A percentile compares a stretch with the other conserved stretches of the same genome.
Conservation (phyloP, 2,329 filamentous ascomycete genomes). For the Plenodomus tracheiphilus region DNA sequence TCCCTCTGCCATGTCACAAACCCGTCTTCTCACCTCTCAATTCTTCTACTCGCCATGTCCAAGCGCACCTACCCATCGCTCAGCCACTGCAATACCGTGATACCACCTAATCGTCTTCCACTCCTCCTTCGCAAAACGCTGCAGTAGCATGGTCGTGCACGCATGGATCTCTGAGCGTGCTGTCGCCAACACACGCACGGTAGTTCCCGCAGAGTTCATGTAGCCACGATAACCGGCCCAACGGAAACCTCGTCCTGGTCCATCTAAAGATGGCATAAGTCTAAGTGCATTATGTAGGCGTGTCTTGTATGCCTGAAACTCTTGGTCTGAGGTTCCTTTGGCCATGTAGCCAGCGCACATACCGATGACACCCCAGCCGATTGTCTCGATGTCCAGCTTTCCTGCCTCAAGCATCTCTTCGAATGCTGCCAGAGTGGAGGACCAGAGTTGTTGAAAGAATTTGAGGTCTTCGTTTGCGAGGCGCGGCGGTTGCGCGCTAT, state of each 20-base stretch:
- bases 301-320: conserved; percentile 4
- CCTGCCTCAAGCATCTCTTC: conserved; percentile 12
- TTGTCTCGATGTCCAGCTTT: conserved; percentile 15
- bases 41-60: no score
- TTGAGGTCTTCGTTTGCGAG: conserved; percentile 15
- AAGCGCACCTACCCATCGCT: conserved; percentile 18
- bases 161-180: conserved; percentile 20
- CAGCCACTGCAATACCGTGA: conserved; percentile 18
- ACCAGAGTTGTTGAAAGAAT: conserved; percentile 18
- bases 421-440: conserved; percentile 10
- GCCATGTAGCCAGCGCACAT: conserved; percentile 20
- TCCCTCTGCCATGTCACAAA: no score
- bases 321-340: neutral
- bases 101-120: conserved; percentile 22
- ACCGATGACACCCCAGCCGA: conserved; percentile 23
- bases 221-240: neutral
- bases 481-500: conserved; percentile 12
- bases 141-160: conserved; percentile 18
- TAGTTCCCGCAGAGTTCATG: neutral
- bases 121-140: conserved; percentile 14
- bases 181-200: conserved; percentile 4
- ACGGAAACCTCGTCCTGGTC: neutral
- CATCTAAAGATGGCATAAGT: conserved; percentile 9
- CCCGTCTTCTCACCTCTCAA: no score
- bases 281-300: conserved; percentile 16